phyloP scores from a whole-genome alignment of 495 filamentous ascomycete species.

The Aspergillus leporis region DNA sequence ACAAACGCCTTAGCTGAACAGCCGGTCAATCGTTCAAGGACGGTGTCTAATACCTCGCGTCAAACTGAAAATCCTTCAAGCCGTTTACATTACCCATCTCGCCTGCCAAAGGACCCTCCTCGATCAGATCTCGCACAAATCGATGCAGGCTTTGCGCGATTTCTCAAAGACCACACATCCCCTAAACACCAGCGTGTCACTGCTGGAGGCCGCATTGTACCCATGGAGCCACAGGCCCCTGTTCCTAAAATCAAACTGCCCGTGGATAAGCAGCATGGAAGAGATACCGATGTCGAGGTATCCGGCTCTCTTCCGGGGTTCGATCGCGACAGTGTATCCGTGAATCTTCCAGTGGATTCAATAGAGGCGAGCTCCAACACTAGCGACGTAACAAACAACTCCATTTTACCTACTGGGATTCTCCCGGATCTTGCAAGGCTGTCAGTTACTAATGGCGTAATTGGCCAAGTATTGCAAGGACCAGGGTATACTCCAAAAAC shows the following conservation, averaged over 20 bases:
- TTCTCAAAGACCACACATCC: constrained; percentile 60
- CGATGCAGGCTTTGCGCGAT: constrained; percentile 47
- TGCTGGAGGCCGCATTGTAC: constrained; percentile 64
- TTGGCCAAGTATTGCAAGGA: constrained; percentile 1
- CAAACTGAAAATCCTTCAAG: constrained; percentile 11
- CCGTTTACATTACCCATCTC: constrained; percentile 16
- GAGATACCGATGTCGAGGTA: not conserved
- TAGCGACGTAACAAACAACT: not conserved
- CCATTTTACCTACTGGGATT: not conserved
- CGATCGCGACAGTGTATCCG: not conserved
- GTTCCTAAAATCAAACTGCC: constrained; percentile 36
- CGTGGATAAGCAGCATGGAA: constrained; percentile 13
- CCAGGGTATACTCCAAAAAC: constrained; percentile 4
- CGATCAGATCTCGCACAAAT: constrained; percentile 23
- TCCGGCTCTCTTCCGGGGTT: not conserved
- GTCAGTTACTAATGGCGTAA: not conserved
- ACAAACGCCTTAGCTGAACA: constrained; percentile 23
- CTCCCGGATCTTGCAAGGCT: constrained; percentile 9
- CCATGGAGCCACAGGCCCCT: constrained; percentile 38
- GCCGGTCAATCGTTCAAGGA: constrained; percentile 21
- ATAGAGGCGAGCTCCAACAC: not conserved
- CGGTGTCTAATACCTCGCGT: constrained; percentile 15
- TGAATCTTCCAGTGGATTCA: not conserved
- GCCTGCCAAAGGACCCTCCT: constrained; percentile 28
- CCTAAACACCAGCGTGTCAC: constrained; percentile 63